Evolutionary conservation across 768 basidiomycete genomes (phyloP), one percentile per base, ranked within the genome.

Genomic region (Tulasnella sp.): DNA sequence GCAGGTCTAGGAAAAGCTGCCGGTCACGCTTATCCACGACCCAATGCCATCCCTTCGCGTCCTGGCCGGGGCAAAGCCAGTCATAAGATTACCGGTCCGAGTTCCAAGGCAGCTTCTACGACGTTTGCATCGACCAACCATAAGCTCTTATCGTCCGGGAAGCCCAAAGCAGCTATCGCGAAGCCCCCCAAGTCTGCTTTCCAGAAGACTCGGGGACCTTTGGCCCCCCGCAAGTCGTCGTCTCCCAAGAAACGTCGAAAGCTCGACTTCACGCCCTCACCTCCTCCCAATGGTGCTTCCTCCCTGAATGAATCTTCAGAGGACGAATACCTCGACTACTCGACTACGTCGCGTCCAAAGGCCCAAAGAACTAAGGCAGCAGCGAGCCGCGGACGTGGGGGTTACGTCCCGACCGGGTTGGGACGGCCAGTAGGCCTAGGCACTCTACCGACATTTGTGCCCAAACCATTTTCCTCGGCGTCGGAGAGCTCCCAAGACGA

Each of bases 401-500:
- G 60, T 14, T 64, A 64, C 28, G 60, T 64, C 60, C 60, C 60
- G 31, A 64, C 48, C 1, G 48, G 42, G 24, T 77, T 50, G 28
- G 48, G 76, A 46, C 76, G 73, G 18, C 73, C 73, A 12, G 73
- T 75, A 2, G 72, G 72, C 34, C 16, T n/a, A 16, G 73, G 22
- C 60, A 28, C 44, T 28, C 73, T 75, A 24, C 73, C 73, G n/a
- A 75, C 73, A 34, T 75, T 75, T 18, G 20, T 75, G 28, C 73
- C 73, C 34, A 75, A 75, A 34, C 40, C 73, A 48, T 75, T 75
- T 41, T 75, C 73, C 40, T 75, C 73, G 11, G 73, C 73, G 41
- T 78, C 58, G 8, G 50, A 78, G n/a, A 64, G 77, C 22, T 31
- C 31, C n/a, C 31, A 78, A 50, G 88, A 88, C 20, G 84, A 85